Percentiles rank a stretch among this genome's conserved stretches.
Conservation (phyloP, 495 filamentous ascomycete species). For the Cercophora samala region DNA sequence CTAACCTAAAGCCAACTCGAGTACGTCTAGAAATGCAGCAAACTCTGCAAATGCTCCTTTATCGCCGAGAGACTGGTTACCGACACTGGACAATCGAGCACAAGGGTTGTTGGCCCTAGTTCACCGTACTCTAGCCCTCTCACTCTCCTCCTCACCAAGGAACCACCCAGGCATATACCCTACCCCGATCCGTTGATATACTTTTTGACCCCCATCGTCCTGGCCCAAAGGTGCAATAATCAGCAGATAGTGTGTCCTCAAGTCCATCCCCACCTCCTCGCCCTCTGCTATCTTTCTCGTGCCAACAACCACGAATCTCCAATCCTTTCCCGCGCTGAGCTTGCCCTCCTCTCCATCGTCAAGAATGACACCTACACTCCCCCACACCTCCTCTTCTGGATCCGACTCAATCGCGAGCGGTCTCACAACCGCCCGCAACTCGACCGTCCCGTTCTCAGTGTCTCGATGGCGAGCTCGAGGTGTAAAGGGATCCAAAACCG, state of each 20-base stretch:
- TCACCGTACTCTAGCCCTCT: too few relatives aligned
- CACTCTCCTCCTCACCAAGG: background rate
- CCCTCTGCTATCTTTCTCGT: background rate
- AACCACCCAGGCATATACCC: background rate
- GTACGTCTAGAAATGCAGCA: too few relatives aligned
- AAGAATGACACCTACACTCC: background rate
- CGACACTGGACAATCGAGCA: too few relatives aligned
- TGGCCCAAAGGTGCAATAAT: background rate
- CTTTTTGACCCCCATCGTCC: background rate
- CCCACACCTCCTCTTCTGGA: background rate
- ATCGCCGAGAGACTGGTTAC: too few relatives aligned
- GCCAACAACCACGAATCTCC: background rate
- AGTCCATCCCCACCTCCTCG: background rate
- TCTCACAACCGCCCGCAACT: background rate
- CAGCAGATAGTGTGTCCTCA: background rate
- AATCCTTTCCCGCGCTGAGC: too few relatives aligned
- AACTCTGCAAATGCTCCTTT: too few relatives aligned
- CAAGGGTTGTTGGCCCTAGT: too few relatives aligned
- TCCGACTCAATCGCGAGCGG: background rate
- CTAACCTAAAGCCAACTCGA: too few relatives aligned
- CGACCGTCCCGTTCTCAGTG: background rate
- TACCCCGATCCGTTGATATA: background rate
- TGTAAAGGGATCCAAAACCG: background rate
- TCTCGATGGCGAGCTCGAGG: too few relatives aligned
- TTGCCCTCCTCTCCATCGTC: too few relatives aligned